Evolutionary conservation across 768 basidiomycete genomes (phyloP), one percentile per base, ranked within the genome.

Genomic region (Thelephora aurantiotincta): DNA sequence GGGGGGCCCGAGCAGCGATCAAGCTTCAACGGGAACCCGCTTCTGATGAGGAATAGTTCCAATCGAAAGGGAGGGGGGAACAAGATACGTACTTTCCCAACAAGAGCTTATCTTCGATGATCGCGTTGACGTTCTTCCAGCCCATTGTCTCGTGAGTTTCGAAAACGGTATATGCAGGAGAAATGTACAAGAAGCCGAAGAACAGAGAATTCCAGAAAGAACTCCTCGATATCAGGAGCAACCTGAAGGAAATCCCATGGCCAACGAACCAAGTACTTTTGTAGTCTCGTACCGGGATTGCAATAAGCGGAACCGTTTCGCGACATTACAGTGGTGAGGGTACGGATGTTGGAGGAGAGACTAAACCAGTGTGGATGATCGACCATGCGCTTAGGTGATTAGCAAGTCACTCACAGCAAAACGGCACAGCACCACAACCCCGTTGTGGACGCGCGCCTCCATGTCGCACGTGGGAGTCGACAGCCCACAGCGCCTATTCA

Each of bases 1-100:
- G 74, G 20, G 81, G 73, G 22, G 83, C 82, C 52, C 72, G 70
- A 23, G 82, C 82, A 35, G 82, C 79, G 54, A 71, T 66, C 51
- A 83, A 67, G 58, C 82, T 85, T 33, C 16, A 44, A 30, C n/a
- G n/a, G n/a, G n/a, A n/a, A n/a, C n/a, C n/a, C n/a, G n/a, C n/a
- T n/a, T n/a, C n/a, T n/a, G 23, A 13, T 6, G 30, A 19, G 35
- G 42, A 22, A n/a, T 23, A 20, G 16, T 42, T 22, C 18, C 11
- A 49, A 22, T 35, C 11, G 9, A 16, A 22, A 14, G 33, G 45
- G 2, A 37, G 13, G 56, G 37, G 19, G 14, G 34, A 20, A 34
- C 16, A 26, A 6, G 13, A 54, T 52, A 77, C 82, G 63, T 52
- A 84, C 82, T 83, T 85, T 69, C 82, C 82, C 63, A 85, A 67